These are phyloP conservation scores for Citrus medica DNA, from an alignment of 345 rosid genomes.

Conservation along the genomic window DNA sequence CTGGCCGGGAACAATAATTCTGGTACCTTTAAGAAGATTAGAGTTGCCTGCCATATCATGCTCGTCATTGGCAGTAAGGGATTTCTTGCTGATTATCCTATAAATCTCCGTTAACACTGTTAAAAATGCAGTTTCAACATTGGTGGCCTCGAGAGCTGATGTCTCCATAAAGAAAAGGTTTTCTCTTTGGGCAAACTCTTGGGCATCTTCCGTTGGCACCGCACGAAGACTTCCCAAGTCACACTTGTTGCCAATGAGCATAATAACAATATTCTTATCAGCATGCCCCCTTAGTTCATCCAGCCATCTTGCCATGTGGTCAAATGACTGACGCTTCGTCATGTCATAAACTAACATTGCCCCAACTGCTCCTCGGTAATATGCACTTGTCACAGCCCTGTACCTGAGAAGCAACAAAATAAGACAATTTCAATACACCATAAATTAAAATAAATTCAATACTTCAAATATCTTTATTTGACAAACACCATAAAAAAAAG, in stretches of 20 bases:
- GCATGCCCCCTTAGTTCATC: conserved; percentile 84
- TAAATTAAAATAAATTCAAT: not conserved
- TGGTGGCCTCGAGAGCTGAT: conserved; percentile 77
- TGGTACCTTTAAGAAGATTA: conserved; percentile 66
- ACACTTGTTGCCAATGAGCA: conserved; percentile 80
- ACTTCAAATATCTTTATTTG: conserved; percentile 1
- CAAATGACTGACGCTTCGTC: conserved; percentile 84
- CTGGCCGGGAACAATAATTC: conserved; percentile 57
- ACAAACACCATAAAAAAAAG: not conserved
- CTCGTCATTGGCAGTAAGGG: conserved; percentile 52
- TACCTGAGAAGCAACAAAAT: conserved; percentile 39
- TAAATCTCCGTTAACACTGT: conserved; percentile 71
- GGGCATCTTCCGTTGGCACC: conserved; percentile 74
- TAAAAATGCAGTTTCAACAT: conserved; percentile 72
- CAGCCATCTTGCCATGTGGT: conserved; percentile 82
- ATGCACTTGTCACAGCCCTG: conserved; percentile 84
- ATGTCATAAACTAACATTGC: conserved; percentile 85
- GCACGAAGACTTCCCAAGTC: conserved; percentile 76
- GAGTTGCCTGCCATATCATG: conserved; percentile 33
- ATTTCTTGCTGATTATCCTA: conserved; percentile 68
- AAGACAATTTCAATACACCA: not conserved
- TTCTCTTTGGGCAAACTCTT: conserved; percentile 86
- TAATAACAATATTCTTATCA: conserved; percentile 75
- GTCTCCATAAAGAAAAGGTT: conserved; percentile 87
- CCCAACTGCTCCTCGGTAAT: conserved; percentile 80